Evolutionary conservation across 805 yeast species (phyloP), one percentile per base, ranked within the genome.

Genomic region (Isabelozyma heimii): DNA sequence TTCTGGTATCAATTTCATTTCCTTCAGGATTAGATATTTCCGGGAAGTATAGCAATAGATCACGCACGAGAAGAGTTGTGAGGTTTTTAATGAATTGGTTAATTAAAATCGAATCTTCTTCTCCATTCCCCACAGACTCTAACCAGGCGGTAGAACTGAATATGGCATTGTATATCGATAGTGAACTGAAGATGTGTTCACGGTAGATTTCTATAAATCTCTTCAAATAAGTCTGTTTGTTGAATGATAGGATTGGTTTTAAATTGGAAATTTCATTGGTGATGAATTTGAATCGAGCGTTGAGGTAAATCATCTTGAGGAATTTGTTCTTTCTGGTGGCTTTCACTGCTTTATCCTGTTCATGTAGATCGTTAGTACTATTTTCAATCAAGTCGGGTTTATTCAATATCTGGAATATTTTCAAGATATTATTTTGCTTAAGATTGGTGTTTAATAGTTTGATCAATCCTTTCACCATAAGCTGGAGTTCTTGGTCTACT

Each of bases 161-260:
- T 0, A 87, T 79, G 5, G 89, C 80, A 50, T 77, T 78, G 62
- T 77, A 86, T 2, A 85, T 81, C 48, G 87, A 79, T 2, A 89
- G 72, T 0, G 94, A 83, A 26, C 85, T 86, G 64, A 85, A 87
- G 14, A 89, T 82, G 57, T 82, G 87, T 62, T 91, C 97, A 62
- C 99, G 77, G 49, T 89, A 82, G 4, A 89, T 82, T 63, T 94
- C 98, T 37, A 92, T 78, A 55, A 82, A 85, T 54, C 96, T 74
- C 57, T 90, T 91, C 48, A 91, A 69, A 59, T 83, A 88, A 44
- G 84, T 80, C 48, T 83, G 82, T 38, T 72, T 67, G 44, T 77
- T 79, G 46, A 77, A 73, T 43, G 77, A 73, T 46, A 76, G 72
- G 45, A 87, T 70, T 0, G 90, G 91, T 16, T 59, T 60, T 48